These are phyloP conservation scores for Kwoniella sp. DNA, from an alignment of 768 basidiomycete species.

Conservation along the genomic window DNA sequence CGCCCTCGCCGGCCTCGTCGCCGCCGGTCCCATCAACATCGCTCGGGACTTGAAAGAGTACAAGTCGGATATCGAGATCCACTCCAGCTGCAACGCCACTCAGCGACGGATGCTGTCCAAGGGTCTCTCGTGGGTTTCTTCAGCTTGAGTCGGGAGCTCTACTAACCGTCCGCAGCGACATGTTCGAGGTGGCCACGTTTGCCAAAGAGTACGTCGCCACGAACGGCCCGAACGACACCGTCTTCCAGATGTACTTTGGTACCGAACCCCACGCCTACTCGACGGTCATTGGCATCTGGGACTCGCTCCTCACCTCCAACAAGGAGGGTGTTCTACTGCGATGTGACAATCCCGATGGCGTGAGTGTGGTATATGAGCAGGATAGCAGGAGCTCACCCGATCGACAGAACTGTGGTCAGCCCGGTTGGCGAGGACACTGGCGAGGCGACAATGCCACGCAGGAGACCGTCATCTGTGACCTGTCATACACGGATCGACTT, in stretches of 20 bases:
- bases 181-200: slow-evolving; percentile 28
- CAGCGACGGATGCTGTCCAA: slow-evolving; percentile 33
- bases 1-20: slow-evolving; percentile 18
- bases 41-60: slow-evolving; percentile 26
- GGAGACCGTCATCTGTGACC: slow-evolving; percentile 48
- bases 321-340: slow-evolving; percentile 45
- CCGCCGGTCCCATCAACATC: slow-evolving; percentile 22
- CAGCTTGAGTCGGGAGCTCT: no score
- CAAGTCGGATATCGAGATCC: slow-evolving; percentile 30
- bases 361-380: slow-evolving; percentile 5
- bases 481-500: slow-evolving; percentile 39
- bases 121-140: slow-evolving; percentile 27
- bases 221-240: slow-evolving; percentile 39
- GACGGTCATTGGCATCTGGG: slow-evolving; percentile 36
- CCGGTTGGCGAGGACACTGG: slow-evolving; percentile 49
- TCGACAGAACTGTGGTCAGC: slow-evolving; percentile 33
- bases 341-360: slow-evolving; percentile 47
- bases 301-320: slow-evolving; percentile 36
- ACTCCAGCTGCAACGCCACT: slow-evolving; percentile 39
- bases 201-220: slow-evolving; percentile 31
- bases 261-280: slow-evolving; percentile 15
- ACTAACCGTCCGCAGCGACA: slow-evolving; percentile 28
- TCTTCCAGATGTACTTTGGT: slow-evolving; percentile 48
- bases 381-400: background rate
- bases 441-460: slow-evolving; percentile 46